A percentile compares a stretch with the other conserved stretches of the same genome.
Evolutionary conservation across 2,329 filamentous ascomycete genomes (phyloP).

Genomic region (Pseudocercospora crystallina): DNA sequence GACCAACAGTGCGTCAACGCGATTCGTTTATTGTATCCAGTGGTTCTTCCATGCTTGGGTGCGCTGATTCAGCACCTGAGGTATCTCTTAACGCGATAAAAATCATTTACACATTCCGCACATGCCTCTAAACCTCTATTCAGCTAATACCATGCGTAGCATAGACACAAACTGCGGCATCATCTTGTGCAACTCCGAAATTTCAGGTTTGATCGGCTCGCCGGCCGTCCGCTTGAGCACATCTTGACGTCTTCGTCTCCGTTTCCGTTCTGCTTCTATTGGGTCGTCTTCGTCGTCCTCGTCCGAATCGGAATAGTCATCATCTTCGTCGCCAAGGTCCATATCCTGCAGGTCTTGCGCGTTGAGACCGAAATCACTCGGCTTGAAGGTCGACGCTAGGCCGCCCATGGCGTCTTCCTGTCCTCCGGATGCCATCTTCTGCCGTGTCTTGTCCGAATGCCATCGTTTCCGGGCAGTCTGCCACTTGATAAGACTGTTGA

Average conservation of each 20-base stretch:
- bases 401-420: conserved; percentile 53
- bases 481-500: conserved; percentile 85
- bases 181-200: conserved; percentile 37
- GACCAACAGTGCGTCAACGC: no score
- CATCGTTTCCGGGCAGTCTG: conserved; percentile 95
- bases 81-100: no score
- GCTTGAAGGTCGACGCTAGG: conserved; percentile 62
- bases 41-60: no score
- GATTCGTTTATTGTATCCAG: no score
- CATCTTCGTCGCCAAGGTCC: conserved; percentile 72
- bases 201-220: conserved; percentile 38
- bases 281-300: conserved; percentile 72
- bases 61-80: no score
- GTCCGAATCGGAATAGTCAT: conserved; percentile 69
- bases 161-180: conserved; percentile 36
- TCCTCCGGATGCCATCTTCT: conserved; percentile 95
- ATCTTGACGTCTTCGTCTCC: conserved; percentile 75
- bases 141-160: conserved; percentile 38
- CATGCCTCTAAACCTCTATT: conserved; percentile 10
- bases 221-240: conserved; percentile 54
- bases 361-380: conserved; percentile 86
- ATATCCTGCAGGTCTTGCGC: conserved; percentile 85
- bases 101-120: background rate
- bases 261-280: conserved; percentile 79
- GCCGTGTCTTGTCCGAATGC: conserved; percentile 95